phyloP scores from a whole-genome alignment of 2,329 filamentous ascomycete genomes.

The Penicillium corylophilum region DNA sequence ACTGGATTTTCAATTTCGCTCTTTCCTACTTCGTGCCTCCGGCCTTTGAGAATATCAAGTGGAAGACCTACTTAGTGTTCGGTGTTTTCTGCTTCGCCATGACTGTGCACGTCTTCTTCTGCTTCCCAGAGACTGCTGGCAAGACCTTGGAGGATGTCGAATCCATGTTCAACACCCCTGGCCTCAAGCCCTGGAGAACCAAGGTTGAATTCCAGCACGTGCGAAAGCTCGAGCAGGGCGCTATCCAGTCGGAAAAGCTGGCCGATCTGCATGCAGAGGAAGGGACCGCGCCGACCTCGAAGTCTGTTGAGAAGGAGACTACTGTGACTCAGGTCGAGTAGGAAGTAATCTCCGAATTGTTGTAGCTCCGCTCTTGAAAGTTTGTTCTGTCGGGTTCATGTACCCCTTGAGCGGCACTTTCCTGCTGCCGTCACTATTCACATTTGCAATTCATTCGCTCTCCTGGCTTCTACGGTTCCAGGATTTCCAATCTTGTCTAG shows the following conservation, averaged over 20 bases:
- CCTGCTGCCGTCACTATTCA: no score
- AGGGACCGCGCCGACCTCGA: slow-evolving; percentile 1
- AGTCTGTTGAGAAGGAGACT: slow-evolving; percentile 9
- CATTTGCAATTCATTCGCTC: no score
- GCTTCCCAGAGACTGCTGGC: slow-evolving; percentile 45
- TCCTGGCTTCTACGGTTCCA: no score
- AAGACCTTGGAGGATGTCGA: slow-evolving; percentile 77
- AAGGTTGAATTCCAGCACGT: slow-evolving; percentile 18
- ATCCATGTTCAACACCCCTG: slow-evolving; percentile 59
- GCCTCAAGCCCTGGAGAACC: slow-evolving; percentile 20
- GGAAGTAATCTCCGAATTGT: background rate
- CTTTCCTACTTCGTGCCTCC: slow-evolving; percentile 58
- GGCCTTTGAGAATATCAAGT: slow-evolving; percentile 56
- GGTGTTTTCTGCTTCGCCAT: slow-evolving; percentile 68
- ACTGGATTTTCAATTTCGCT: slow-evolving; percentile 63
- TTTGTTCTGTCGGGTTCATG: background rate
- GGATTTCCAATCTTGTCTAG: no score
- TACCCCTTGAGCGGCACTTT: background rate
- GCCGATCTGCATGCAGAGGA: slow-evolving; percentile 13
- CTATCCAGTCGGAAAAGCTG: slow-evolving; percentile 12
- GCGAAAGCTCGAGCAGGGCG: slow-evolving; percentile 17
- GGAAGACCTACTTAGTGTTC: slow-evolving; percentile 70
- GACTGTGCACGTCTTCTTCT: slow-evolving; percentile 65
- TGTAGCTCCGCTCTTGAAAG: background rate
- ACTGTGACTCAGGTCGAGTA: slow-evolving; percentile 5